These are phyloP conservation scores for Suhomyces kilbournensis DNA, from an alignment of 805 yeast genomes.

Conservation along the genomic window DNA sequence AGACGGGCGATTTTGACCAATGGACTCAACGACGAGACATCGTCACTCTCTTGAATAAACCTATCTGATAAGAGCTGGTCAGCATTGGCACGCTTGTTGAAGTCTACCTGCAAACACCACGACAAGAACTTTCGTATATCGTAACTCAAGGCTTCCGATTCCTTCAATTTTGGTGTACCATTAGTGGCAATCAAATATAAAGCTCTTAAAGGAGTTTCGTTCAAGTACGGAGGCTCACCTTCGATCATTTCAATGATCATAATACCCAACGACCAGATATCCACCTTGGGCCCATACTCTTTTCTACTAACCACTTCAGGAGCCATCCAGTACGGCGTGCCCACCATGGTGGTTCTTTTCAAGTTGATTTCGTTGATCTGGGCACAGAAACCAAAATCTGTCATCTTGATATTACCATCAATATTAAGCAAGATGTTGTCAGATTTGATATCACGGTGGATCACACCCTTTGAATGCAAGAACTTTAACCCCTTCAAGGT, in stretches of 20 bases:
- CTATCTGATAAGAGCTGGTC: slow-evolving; percentile 64
- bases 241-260: slow-evolving; percentile 99
- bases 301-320: slow-evolving; percentile 96
- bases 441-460: slow-evolving; percentile 94
- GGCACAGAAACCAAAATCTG: slow-evolving; percentile 97
- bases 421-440: slow-evolving; percentile 84
- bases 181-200: slow-evolving; percentile 91
- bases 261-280: slow-evolving; percentile 96
- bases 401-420: slow-evolving; percentile 86
- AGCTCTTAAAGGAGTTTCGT: slow-evolving; percentile 93
- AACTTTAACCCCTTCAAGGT: slow-evolving; percentile 83
- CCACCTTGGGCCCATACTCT: slow-evolving; percentile 95
- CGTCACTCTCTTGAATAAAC: slow-evolving; percentile 62
- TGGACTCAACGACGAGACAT: slow-evolving; percentile 62
- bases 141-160: slow-evolving; percentile 74
- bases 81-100: slow-evolving; percentile 78
- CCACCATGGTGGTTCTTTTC: slow-evolving; percentile 97
- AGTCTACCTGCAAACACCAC: slow-evolving; percentile 78
- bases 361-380: slow-evolving; percentile 68
- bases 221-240: slow-evolving; percentile 97
- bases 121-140: slow-evolving; percentile 67
- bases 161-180: slow-evolving; percentile 92
- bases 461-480: slow-evolving; percentile 86
- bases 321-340: slow-evolving; percentile 99
- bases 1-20: slow-evolving; percentile 69